Conservation (phyloP, 2,329 filamentous ascomycete genomes). For the Penicillium sp. region DNA sequence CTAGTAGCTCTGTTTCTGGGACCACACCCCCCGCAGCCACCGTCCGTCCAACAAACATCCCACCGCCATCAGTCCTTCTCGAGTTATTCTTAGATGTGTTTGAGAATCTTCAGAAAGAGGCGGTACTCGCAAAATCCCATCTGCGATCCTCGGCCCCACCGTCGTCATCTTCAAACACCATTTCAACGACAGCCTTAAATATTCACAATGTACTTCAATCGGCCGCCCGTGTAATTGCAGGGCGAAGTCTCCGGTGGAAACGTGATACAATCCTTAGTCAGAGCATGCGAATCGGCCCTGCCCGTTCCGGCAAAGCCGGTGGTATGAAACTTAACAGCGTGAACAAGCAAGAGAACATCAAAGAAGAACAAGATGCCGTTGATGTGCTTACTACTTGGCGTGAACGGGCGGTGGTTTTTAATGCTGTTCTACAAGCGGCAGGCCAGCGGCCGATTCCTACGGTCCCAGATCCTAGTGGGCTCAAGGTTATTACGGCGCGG, state of each 20-base stretch:
- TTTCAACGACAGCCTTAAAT: constrained; percentile 22
- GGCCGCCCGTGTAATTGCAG: constrained; percentile 77
- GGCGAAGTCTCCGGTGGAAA: constrained; percentile 85
- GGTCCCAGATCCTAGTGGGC: constrained; percentile 54
- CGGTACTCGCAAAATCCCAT: constrained; percentile 65
- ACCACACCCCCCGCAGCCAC: constrained; percentile 15
- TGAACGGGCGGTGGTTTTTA: constrained; percentile 70
- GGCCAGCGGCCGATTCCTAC: constrained; percentile 60
- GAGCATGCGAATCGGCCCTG: constrained; percentile 79
- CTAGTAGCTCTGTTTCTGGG: constrained; percentile 15
- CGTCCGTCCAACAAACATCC: constrained; percentile 77
- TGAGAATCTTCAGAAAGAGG: constrained; percentile 60
- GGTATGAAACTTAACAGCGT: constrained; percentile 90
- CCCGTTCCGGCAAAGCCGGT: constrained; percentile 67
- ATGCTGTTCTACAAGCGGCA: constrained; percentile 56
- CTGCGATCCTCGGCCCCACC: constrained; percentile 36
- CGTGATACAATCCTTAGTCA: constrained; percentile 81
- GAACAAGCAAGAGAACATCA: constrained; percentile 76
- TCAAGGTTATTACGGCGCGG: constrained; percentile 62
- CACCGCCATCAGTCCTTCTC: constrained; percentile 80
- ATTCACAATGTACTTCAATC: constrained; percentile 49
- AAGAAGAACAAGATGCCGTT: constrained; percentile 80
- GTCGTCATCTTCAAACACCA: constrained; percentile 1
- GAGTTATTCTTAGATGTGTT: constrained; percentile 73
- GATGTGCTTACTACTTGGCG: constrained; percentile 77